Conservation (phyloP, 345 rosid genomes). For the Murraya koenigii region DNA sequence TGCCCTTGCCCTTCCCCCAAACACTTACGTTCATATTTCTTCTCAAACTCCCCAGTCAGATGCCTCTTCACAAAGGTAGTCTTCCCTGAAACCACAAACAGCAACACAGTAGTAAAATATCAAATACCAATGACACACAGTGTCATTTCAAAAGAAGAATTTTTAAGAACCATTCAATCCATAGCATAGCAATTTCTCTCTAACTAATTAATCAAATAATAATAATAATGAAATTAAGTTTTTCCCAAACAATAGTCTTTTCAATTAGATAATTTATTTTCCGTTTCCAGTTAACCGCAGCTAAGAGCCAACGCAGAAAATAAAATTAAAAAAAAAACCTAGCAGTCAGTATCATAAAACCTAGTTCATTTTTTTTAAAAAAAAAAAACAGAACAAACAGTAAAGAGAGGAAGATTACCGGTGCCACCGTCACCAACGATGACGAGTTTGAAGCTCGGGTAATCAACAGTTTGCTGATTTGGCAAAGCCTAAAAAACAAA, state of each 20-base stretch:
- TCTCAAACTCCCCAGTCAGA: conserved; percentile 94
- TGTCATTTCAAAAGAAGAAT: not conserved
- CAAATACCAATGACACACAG: not conserved
- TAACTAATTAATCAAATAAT: not conserved
- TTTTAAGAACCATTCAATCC: not conserved
- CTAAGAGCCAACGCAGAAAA: not conserved
- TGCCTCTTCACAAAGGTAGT: conserved; percentile 92
- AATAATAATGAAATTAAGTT: not conserved
- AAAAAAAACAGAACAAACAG: not conserved
- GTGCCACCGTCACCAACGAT: conserved; percentile 96
- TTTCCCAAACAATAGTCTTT: not conserved
- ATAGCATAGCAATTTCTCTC: too few relatives aligned
- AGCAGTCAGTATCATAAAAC: not conserved
- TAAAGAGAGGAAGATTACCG: conserved; percentile 35
- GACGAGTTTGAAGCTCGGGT: conserved; percentile 91
- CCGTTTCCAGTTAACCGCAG: not conserved
- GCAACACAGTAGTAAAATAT: not conserved
- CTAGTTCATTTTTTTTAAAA: not conserved
- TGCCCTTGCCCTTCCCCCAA: too few relatives aligned
- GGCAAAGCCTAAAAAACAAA: conserved; percentile 56
- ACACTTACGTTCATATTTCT: conserved; percentile 88
- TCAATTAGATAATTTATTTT: not conserved
- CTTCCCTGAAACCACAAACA: conserved; percentile 46
- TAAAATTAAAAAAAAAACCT: not conserved
- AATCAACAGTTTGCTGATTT: conserved; percentile 59